Conservation (phyloP, 2,329 filamentous ascomycete species). For the Leptographium procerum region DNA sequence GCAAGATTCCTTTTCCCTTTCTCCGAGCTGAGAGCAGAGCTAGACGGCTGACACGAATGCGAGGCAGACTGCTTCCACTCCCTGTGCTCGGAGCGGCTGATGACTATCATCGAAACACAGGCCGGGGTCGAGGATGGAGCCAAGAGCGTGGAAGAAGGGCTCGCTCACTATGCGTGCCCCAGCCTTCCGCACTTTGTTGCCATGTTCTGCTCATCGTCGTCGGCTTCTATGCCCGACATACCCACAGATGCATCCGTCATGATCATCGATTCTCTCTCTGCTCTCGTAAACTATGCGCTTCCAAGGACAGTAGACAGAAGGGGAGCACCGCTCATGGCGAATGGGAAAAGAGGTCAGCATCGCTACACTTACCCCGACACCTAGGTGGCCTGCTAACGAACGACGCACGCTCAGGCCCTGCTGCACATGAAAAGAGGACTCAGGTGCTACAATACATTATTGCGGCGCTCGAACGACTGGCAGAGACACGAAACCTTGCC, state of each 20-base stretch:
- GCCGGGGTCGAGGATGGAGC: slow-evolving; percentile 3
- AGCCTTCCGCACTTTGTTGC: slow-evolving; percentile 65
- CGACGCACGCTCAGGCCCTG: slow-evolving; percentile 1
- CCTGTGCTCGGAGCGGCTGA: slow-evolving; percentile 25
- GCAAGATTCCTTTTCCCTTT: too few species aligned
- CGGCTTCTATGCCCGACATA: slow-evolving; percentile 50
- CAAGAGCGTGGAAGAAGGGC: slow-evolving; percentile 19
- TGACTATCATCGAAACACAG: slow-evolving; percentile 13
- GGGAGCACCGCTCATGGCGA: slow-evolving; percentile 8
- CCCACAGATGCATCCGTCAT: slow-evolving; percentile 54
- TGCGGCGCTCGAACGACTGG: slow-evolving; percentile 62
- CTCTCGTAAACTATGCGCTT: slow-evolving; percentile 65
- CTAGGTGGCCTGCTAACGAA: not conserved
- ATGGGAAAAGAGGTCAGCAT: slow-evolving; percentile 6
- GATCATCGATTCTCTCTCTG: slow-evolving; percentile 68
- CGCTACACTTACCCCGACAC: not conserved
- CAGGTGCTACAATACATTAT: slow-evolving; percentile 52
- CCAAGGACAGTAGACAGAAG: slow-evolving; percentile 36
- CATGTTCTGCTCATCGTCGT: slow-evolving; percentile 56
- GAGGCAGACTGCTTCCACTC: slow-evolving; percentile 36
- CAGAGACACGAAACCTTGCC: slow-evolving; percentile 60
- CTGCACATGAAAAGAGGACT: slow-evolving; percentile 15
- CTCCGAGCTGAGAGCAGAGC: not conserved
- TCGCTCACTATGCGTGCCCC: slow-evolving; percentile 40
- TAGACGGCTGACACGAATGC: not conserved